A percentile compares a stretch with the other conserved stretches of the same genome.
Conservation (phyloP, 257 asterid species). For the Capsicum chinense region DNA sequence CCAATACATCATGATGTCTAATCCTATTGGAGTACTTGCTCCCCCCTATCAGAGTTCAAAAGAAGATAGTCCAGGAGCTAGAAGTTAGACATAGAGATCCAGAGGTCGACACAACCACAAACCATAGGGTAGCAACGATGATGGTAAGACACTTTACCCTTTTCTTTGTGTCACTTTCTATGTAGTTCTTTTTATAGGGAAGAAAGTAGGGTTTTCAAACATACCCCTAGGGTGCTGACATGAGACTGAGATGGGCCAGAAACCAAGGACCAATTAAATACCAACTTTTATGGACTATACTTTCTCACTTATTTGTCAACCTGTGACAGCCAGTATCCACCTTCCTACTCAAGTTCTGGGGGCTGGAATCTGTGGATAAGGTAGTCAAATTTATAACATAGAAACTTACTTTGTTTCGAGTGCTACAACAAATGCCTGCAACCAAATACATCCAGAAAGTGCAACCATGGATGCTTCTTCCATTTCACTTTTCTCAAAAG, state of each 20-base stretch:
- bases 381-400: constrained; percentile 30
- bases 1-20: neutral
- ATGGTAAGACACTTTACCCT: constrained; percentile 2
- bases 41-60: neutral
- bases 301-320: neutral
- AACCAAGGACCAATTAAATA: constrained; percentile 18
- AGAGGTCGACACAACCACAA: neutral
- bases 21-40: neutral
- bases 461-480: constrained; percentile 99
- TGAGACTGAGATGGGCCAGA: constrained; percentile 4
- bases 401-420: constrained; percentile 85
- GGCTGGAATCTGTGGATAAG: neutral
- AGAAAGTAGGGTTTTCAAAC: neutral
- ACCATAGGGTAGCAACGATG: neutral
- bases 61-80: neutral
- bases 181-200: neutral
- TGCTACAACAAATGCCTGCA: constrained; percentile 97
- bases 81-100: neutral
- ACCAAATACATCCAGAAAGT: constrained; percentile 97
- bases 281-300: neutral
- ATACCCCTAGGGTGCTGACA: neutral
- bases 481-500: constrained; percentile 95
- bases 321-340: constrained; percentile 16
- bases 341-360: constrained; percentile 21
- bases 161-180: neutral